Evolutionary conservation across 805 yeast species (phyloP).

Genomic region (Isabelozyma rhagii): DNA sequence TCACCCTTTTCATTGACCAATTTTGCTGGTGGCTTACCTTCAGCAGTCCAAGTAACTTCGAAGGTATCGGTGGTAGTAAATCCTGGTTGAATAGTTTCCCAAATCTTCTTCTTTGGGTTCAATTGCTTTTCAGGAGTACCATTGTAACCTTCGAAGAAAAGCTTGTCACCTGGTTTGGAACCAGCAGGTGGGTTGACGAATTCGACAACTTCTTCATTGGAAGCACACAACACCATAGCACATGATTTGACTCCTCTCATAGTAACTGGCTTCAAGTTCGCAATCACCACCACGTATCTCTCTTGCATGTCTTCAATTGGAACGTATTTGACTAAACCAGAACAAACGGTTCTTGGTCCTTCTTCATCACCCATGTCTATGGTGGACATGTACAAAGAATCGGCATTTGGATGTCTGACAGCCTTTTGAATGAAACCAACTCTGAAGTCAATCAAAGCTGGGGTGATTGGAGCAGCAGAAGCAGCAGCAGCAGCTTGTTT

Average conservation of each 20-base stretch:
- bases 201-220: constrained; percentile 73
- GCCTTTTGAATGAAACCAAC: constrained; percentile 98
- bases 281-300: constrained; percentile 85
- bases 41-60: constrained; percentile 78
- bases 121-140: constrained; percentile 87
- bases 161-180: constrained; percentile 91
- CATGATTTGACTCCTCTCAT: constrained; percentile 96
- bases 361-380: constrained; percentile 95
- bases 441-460: constrained; percentile 85
- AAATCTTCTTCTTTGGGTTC: constrained; percentile 97
- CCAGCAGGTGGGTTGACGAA: constrained; percentile 94
- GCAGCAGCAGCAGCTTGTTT: constrained; percentile 47
- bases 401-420: constrained; percentile 96
- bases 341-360: constrained; percentile 97
- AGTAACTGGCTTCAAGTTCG: constrained; percentile 94
- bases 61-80: constrained; percentile 76
- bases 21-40: constrained; percentile 69
- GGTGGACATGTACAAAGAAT: constrained; percentile 91
- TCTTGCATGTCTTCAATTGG: constrained; percentile 95
- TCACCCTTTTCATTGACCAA: constrained; percentile 81
- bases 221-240: constrained; percentile 97
- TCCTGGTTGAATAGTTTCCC: constrained; percentile 92
- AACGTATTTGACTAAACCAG: constrained; percentile 88
- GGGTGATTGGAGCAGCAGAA: constrained; percentile 66
- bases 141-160: constrained; percentile 89